Evolutionary conservation across 2,329 filamentous ascomycete genomes (phyloP).

Genomic region (Penicillium sp.): DNA sequence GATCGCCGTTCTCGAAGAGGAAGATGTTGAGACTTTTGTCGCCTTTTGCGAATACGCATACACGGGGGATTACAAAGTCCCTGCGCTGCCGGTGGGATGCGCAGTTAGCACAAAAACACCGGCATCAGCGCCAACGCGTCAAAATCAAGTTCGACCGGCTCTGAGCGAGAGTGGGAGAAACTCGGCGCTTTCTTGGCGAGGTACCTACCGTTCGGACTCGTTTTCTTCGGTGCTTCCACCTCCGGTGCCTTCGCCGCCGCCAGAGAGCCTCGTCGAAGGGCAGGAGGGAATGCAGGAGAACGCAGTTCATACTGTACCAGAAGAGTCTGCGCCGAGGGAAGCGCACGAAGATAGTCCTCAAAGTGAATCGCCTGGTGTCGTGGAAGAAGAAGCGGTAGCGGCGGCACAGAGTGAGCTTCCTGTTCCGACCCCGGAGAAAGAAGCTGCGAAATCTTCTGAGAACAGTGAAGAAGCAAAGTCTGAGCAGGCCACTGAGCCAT

Average conservation of each 20-base stretch:
- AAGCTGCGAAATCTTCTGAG: no score
- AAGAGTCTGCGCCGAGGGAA: not conserved
- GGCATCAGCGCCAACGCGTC: not conserved
- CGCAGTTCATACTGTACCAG: not conserved
- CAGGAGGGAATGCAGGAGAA: not conserved
- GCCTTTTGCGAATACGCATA: slow-evolving; percentile 48
- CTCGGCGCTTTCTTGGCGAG: slow-evolving; percentile 12
- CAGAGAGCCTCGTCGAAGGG: slow-evolving; percentile 5
- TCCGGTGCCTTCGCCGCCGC: slow-evolving; percentile 28
- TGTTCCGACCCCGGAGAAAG: no score
- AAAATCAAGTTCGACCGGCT: not conserved
- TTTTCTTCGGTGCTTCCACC: slow-evolving; percentile 25
- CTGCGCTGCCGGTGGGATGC: slow-evolving; percentile 14
- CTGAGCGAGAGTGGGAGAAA: slow-evolving; percentile 11
- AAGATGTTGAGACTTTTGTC: slow-evolving; percentile 46
- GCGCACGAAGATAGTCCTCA: not conserved
- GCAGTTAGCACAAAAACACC: not conserved
- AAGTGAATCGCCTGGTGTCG: no score
- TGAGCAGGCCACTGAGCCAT: not conserved
- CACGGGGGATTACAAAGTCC: slow-evolving; percentile 43
- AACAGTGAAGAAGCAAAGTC: not conserved
- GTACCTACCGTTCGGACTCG: slow-evolving; percentile 17
- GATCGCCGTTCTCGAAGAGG: slow-evolving; percentile 40
- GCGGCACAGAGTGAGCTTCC: not conserved
- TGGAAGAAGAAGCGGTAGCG: not conserved